These are phyloP conservation scores for Nemania sp. DNA, from an alignment of 2,329 filamentous ascomycete genomes.

Conservation along the genomic window DNA sequence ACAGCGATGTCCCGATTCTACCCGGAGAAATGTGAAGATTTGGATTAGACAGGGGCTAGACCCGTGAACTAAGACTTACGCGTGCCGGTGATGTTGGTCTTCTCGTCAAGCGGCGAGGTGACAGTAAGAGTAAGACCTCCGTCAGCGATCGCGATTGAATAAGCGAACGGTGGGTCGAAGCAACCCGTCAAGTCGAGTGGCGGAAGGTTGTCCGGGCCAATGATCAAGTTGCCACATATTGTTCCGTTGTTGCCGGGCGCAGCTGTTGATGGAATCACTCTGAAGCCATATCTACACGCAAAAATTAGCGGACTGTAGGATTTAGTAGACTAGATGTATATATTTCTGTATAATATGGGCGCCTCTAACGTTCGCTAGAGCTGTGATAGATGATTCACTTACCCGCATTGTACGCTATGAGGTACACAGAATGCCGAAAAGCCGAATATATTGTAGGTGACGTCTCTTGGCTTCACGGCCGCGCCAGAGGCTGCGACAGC, in stretches of 20 bases:
- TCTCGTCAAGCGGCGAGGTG: slow-evolving; percentile 30
- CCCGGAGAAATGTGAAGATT: not conserved
- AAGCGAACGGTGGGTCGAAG: slow-evolving; percentile 25
- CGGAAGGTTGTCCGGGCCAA: slow-evolving; percentile 32
- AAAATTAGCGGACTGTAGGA: slow-evolving; percentile 6
- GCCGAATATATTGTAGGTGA: slow-evolving; percentile 23
- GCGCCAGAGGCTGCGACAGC: slow-evolving; percentile 29
- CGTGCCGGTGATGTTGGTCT: slow-evolving; percentile 32
- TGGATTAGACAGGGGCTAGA: not conserved
- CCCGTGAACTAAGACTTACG: slow-evolving; percentile 30
- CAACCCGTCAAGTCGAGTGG: slow-evolving; percentile 22
- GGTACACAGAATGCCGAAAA: slow-evolving; percentile 28
- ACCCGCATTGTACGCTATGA: slow-evolving; percentile 34
- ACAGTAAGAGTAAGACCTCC: slow-evolving; percentile 31
- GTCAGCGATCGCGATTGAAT: slow-evolving; percentile 27
- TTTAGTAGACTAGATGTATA: not conserved
- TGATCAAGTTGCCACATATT: slow-evolving; percentile 33
- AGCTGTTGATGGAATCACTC: slow-evolving; percentile 28
- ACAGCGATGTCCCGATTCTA: not conserved
- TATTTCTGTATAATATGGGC: not conserved
- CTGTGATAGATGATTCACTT: slow-evolving; percentile 2
- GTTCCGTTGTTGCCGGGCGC: slow-evolving; percentile 28
- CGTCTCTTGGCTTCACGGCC: slow-evolving; percentile 16
- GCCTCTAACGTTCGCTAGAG: not conserved
- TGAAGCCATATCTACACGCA: slow-evolving; percentile 32